A percentile compares a stretch with the other conserved stretches of the same genome.
These are phyloP conservation scores for Suillus tomentosus DNA, from an alignment of 768 basidiomycete species.

Conservation along the genomic window DNA sequence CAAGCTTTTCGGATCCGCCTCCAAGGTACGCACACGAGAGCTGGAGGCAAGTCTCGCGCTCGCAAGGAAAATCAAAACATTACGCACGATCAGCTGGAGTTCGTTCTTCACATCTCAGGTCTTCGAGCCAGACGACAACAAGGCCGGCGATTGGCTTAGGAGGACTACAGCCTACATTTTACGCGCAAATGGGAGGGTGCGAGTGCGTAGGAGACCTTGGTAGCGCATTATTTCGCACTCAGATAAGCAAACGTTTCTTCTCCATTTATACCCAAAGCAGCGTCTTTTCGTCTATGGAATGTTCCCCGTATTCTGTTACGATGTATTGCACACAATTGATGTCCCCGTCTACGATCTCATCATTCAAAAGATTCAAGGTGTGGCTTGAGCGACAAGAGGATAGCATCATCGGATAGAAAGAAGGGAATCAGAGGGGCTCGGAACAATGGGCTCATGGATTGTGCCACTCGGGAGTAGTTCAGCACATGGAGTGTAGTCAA, in stretches of 20 bases:
- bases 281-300: neutral
- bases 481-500: neutral
- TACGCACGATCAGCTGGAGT: slow-evolving; percentile 54
- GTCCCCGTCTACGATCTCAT: neutral
- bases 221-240: slow-evolving; percentile 9
- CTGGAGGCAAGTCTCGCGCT: slow-evolving; percentile 49
- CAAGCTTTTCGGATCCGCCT: slow-evolving; percentile 23
- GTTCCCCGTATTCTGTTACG: neutral
- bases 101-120: slow-evolving; percentile 42
- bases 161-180: slow-evolving; percentile 44
- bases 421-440: neutral
- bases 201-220: slow-evolving; percentile 47
- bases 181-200: slow-evolving; percentile 41
- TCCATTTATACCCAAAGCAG: neutral
- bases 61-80: slow-evolving; percentile 43
- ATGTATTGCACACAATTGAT: neutral
- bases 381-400: neutral
- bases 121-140: slow-evolving; percentile 19
- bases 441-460: slow-evolving; percentile 3
- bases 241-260: neutral
- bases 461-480: slow-evolving; percentile 26
- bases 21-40: slow-evolving; percentile 44
- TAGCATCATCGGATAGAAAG: neutral
- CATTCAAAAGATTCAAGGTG: neutral
- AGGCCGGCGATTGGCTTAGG: slow-evolving; percentile 24